A percentile compares a stretch with the other conserved stretches of the same genome.
Evolutionary conservation across 257 asterid species (phyloP).

Genomic region (Nemophila menziesii): DNA sequence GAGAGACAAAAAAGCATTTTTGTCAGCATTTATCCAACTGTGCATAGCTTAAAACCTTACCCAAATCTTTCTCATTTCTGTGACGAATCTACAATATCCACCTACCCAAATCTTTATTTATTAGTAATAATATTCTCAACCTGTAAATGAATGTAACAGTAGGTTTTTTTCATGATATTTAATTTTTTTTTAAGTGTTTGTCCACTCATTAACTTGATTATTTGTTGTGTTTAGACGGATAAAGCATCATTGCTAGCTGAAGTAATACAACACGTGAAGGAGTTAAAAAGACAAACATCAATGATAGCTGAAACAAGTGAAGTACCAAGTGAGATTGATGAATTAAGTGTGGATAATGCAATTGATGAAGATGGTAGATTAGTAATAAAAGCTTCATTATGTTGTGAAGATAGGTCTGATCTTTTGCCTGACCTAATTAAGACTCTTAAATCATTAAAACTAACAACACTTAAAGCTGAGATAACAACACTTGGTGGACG

Average conservation of each 20-base stretch:
- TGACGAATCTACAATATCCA: background rate
- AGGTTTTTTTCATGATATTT: too few species aligned
- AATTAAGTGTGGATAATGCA: slow-evolving; percentile 25
- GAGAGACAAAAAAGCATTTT: slow-evolving; percentile 46
- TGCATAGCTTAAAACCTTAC: background rate
- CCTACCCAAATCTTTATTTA: background rate
- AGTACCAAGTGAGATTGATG: slow-evolving; percentile 42
- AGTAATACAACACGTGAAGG: slow-evolving; percentile 15
- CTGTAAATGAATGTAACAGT: too few species aligned
- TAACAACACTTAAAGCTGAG: slow-evolving; percentile 42
- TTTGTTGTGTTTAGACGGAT: background rate
- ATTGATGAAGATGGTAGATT: slow-evolving; percentile 24
- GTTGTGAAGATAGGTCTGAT: slow-evolving; percentile 56
- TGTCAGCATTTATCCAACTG: slow-evolving; percentile 30
- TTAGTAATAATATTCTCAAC: too few species aligned
- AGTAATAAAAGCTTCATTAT: slow-evolving; percentile 40
- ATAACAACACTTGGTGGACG: slow-evolving; percentile 58
- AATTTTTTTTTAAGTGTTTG: background rate
- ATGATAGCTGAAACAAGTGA: slow-evolving; percentile 39
- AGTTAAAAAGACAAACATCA: slow-evolving; percentile 49
- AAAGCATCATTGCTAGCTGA: slow-evolving; percentile 3
- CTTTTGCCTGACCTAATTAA: slow-evolving; percentile 47
- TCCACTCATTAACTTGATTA: too few species aligned
- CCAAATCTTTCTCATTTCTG: background rate
- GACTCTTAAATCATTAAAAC: slow-evolving; percentile 28